Conservation (phyloP, 495 filamentous ascomycete species). For the Penicillium manginii region DNA sequence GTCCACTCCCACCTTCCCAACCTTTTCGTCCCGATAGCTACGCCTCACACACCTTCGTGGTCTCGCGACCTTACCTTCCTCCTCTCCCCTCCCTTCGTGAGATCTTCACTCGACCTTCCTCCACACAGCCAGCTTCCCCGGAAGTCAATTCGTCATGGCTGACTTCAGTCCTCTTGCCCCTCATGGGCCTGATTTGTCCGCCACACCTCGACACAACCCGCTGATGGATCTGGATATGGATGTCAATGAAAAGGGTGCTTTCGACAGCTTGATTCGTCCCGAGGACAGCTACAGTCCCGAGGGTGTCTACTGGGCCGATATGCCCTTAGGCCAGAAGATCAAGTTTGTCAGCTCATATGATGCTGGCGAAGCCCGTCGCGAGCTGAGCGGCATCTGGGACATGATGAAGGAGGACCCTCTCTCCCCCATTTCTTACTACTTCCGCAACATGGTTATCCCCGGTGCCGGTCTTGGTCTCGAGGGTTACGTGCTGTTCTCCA, state of each 20-base stretch:
- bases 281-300: slow-evolving; percentile 79
- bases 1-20: neutral
- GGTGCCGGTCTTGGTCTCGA: slow-evolving; percentile 88
- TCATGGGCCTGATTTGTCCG: slow-evolving; percentile 59
- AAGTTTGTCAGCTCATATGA: slow-evolving; percentile 74
- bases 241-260: slow-evolving; percentile 69
- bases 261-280: slow-evolving; percentile 73
- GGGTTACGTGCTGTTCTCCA: slow-evolving; percentile 93
- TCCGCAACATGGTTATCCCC: slow-evolving; percentile 84
- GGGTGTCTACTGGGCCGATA: slow-evolving; percentile 90
- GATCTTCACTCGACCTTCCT: neutral
- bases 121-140: slow-evolving; percentile 6
- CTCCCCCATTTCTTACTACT: slow-evolving; percentile 78
- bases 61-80: slow-evolving; percentile 4
- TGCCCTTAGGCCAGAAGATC: slow-evolving; percentile 65
- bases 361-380: slow-evolving; percentile 62
- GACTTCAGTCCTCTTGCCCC: slow-evolving; percentile 60
- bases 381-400: slow-evolving; percentile 65
- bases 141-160: slow-evolving; percentile 41
- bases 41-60: slow-evolving; percentile 4
- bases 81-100: slow-evolving; percentile 9
- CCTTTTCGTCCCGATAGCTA: slow-evolving; percentile 6
- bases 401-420: slow-evolving; percentile 85
- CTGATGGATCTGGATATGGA: slow-evolving; percentile 62
- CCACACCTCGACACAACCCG: slow-evolving; percentile 52